phyloP scores from a whole-genome alignment of 352 stramenopile species.

The Globisporangium carolinianum region DNA sequence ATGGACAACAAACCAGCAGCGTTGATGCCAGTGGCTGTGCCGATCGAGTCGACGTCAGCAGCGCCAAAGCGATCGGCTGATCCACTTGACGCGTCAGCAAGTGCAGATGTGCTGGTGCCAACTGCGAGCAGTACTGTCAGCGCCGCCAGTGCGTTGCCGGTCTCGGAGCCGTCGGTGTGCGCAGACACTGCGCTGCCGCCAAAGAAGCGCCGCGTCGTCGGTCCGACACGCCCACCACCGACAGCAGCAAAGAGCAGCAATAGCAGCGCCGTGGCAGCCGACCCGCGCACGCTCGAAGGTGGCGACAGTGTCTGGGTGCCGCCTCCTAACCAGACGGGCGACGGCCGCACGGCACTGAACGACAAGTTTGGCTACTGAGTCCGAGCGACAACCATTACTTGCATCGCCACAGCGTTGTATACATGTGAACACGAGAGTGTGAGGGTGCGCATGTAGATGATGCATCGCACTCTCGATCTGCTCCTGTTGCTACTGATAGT shows the following conservation, averaged over 20 bases:
- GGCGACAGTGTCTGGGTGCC: conserved; percentile 77
- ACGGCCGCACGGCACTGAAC: conserved; percentile 78
- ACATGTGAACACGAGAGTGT: background rate
- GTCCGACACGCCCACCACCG: conserved; percentile 22
- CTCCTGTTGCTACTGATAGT: background rate
- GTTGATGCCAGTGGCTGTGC: background rate
- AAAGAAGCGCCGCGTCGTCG: conserved; percentile 36
- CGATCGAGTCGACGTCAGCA: background rate
- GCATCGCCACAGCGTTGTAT: background rate
- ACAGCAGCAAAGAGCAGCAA: conserved; percentile 2
- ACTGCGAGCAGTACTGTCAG: background rate
- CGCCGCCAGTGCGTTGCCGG: too few relatives aligned
- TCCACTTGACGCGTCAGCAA: too few relatives aligned
- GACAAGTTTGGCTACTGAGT: conserved; percentile 83
- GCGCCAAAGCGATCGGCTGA: background rate
- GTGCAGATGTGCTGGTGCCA: too few relatives aligned
- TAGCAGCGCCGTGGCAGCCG: background rate
- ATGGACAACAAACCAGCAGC: background rate
- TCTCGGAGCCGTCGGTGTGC: too few relatives aligned
- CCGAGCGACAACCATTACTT: too few relatives aligned
- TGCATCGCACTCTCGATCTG: background rate
- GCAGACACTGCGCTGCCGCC: background rate
- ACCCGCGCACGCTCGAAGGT: conserved; percentile 44
- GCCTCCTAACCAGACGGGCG: conserved; percentile 70
- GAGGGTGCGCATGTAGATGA: background rate